Evolutionary conservation across 306 rosid species (phyloP).

Genomic region (Pueraria montana): DNA sequence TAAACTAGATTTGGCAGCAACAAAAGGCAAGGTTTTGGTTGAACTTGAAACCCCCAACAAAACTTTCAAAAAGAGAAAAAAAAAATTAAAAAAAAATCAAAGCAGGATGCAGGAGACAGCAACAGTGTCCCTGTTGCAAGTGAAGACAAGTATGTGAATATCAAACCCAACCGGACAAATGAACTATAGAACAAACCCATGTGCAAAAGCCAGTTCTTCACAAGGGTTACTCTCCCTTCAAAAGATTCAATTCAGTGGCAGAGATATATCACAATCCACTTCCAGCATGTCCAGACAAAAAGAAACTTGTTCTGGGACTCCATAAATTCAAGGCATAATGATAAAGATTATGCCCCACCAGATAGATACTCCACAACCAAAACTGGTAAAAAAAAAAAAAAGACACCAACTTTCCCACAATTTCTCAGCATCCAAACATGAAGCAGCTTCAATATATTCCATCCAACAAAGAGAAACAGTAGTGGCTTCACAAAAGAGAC

Average conservation of each 20-base stretch:
- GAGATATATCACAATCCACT: not conserved
- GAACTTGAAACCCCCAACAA: conserved; percentile 51
- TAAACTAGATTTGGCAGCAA: conserved; percentile 46
- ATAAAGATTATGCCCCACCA: conserved; percentile 29
- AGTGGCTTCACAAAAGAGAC: not conserved
- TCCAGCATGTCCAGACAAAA: conserved; percentile 9
- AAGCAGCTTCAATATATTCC: conserved; percentile 31
- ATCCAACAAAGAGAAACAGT: not conserved
- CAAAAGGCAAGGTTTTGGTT: conserved; percentile 36
- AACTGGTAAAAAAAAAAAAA: not conserved
- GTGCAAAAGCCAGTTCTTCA: conserved; percentile 62
- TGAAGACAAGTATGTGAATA: conserved; percentile 49
- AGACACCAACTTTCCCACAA: conserved; percentile 32
- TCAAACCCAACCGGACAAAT: conserved; percentile 49
- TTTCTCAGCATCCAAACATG: conserved; percentile 51
- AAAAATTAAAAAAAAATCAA: not conserved
- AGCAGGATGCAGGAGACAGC: conserved; percentile 29
- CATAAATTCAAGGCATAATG: conserved; percentile 30
- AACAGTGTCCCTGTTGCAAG: conserved; percentile 41
- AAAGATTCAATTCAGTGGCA: conserved; percentile 21
- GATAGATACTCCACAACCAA: not conserved
- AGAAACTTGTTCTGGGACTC: conserved; percentile 10
- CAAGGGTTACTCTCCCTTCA: conserved; percentile 12
- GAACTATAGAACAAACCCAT: conserved; percentile 46
- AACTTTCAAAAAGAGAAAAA: conserved; percentile 26